Conservation (phyloP, 345 rosid genomes). For the Sisymbrium irio region DNA sequence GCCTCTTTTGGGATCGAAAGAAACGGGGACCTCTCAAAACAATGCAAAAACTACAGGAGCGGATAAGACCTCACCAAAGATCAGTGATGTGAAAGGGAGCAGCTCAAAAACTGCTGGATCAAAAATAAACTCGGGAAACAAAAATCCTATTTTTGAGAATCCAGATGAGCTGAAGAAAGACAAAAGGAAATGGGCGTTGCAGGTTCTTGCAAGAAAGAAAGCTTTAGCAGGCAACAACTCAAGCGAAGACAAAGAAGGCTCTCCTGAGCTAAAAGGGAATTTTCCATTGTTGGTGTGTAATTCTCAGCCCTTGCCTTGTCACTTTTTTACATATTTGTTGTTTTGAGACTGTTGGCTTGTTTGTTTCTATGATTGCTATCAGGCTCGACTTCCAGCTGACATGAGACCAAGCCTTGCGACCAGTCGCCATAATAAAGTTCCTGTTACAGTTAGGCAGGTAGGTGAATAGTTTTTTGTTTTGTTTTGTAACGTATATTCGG, state of each 20-base stretch:
- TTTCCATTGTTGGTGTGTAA: conserved; percentile 79
- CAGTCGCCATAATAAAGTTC: conserved; percentile 75
- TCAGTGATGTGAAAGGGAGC: conserved; percentile 42
- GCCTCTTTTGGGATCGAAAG: conserved; percentile 61
- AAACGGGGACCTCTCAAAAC: conserved; percentile 41
- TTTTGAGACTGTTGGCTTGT: conserved; percentile 18
- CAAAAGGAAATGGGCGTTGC: conserved; percentile 92
- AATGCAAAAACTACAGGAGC: conserved; percentile 39
- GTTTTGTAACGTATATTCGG: background rate
- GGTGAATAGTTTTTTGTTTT: background rate
- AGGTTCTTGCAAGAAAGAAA: conserved; percentile 91
- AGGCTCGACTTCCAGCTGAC: conserved; percentile 88
- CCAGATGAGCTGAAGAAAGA: conserved; percentile 65
- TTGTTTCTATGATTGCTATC: conserved; percentile 36
- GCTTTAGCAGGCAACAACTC: conserved; percentile 54
- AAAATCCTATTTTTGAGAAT: conserved; percentile 32
- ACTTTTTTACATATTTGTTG: background rate
- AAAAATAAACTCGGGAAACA: conserved; percentile 40
- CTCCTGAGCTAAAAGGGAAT: conserved; percentile 63
- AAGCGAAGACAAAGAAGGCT: conserved; percentile 49
- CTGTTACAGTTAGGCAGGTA: conserved; percentile 91
- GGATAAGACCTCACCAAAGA: conserved; percentile 41
- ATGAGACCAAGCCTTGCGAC: conserved; percentile 78
- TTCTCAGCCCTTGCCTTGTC: conserved; percentile 14
- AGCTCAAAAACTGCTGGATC: conserved; percentile 42